Base-by-base conservation (phyloP, 306 rosid species). In the Astragalus membranaceus region DNA sequence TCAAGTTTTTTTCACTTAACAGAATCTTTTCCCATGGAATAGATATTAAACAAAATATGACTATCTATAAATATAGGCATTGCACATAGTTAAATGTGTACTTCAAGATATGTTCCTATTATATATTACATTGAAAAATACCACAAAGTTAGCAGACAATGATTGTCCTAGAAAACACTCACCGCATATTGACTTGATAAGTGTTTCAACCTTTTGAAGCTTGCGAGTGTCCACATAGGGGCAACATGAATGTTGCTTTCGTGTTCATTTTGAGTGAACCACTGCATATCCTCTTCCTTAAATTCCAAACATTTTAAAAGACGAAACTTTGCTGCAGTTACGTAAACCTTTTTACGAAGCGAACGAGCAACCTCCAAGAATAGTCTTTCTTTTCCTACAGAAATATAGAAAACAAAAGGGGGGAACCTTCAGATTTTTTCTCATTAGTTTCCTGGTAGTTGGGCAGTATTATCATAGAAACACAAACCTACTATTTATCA, bases 311-410 rank as follows among this genome's bases (percentile, higher is more conserved):
- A 93, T 81, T 89, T 84, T 75, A 93, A 80, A 60, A 85, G 75
- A 32, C 81, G 92, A 72, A 88, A 64, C 84, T 94, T 94, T 10
- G 97, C 92, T 6, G 98, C 85, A 66, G 78, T 82, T 75, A 90
- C 92, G 15, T 85, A 87, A 67, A 94, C 86, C 83, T 88, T 94
- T 75, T 81, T 90, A 13, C 70, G 87, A 51, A 94, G 92, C 9
- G 85, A 89, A 54, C 89, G 96, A 77, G 98, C 98, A 78, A 90
- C 98, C 82, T 94, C 98, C 84, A 94, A 72, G 82, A 87, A 90
- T 52, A 94, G 81, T 58, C 93, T 89, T 77, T 94, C 98, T 81
- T 94, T 94, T 73, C 98, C 98, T 94, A 76, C 69, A 65, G 47
- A 65, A 64, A 60, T 35, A 64, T 9, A 66, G 17, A 32, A 54